These are phyloP conservation scores for Stereum hirsutum DNA, from an alignment of 1,284 basidiomycete species.

Conservation along the genomic window DNA sequence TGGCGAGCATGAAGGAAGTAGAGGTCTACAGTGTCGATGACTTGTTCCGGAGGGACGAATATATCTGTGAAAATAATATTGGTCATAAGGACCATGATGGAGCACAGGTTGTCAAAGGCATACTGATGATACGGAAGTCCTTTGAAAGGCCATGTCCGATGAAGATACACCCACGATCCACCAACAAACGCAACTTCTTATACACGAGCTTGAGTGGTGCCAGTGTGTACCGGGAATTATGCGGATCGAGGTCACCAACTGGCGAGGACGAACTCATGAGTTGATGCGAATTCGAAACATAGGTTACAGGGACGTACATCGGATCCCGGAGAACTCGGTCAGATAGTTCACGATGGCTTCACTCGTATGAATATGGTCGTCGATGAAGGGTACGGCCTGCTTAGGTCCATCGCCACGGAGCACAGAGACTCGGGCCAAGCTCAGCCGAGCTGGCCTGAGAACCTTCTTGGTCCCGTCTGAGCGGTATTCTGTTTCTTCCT, in stretches of 20 bases:
- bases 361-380: slow-evolving; percentile 95
- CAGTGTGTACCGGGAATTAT: slow-evolving; percentile 77
- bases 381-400: slow-evolving; percentile 88
- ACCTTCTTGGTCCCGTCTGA: slow-evolving; percentile 94
- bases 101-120: slow-evolving; percentile 17
- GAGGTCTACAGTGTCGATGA: slow-evolving; percentile 94
- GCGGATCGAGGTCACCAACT: slow-evolving; percentile 91
- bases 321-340: slow-evolving; percentile 95
- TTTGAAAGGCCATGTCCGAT: slow-evolving; percentile 99
- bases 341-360: slow-evolving; percentile 94
- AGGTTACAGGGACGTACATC: slow-evolving; percentile 46
- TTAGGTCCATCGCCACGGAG: slow-evolving; percentile 77
- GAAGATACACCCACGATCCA: slow-evolving; percentile 94
- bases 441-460: slow-evolving; percentile 83
- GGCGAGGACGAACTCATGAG: background rate
- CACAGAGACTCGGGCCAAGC: slow-evolving; percentile 92
- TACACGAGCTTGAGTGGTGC: slow-evolving; percentile 95
- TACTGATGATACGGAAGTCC: slow-evolving; percentile 98
- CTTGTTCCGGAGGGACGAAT: slow-evolving; percentile 90
- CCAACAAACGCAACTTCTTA: slow-evolving; percentile 92
- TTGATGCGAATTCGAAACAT: background rate
- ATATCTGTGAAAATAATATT: slow-evolving; percentile 54
- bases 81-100: background rate
- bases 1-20: slow-evolving; percentile 81
- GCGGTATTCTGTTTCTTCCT: slow-evolving; percentile 93